Evolutionary conservation across 805 yeast genomes (phyloP), one percentile per base, ranked within the genome.

Genomic region (Kregervanrija fluxuum): DNA sequence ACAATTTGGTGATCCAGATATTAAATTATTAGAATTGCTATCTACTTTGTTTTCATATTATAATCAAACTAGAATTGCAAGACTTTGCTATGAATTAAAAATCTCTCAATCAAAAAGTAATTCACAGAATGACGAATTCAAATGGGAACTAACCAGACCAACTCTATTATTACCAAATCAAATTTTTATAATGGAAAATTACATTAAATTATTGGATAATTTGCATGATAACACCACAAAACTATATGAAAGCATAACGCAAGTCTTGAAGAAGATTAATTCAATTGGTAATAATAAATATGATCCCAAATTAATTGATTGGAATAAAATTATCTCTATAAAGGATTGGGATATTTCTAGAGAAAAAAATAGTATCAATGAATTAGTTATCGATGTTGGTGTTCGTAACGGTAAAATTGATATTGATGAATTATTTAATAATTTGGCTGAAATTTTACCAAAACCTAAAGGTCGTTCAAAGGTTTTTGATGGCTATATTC

Each of bases 1-100:
- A 13, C 69, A 77, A 33, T 82, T 82, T 58, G 78, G 79, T 16
- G 87, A 81, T 45, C 84, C 81, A 0, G 95, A 85, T 55, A 69
- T 73, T 11, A 63, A 70, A 5, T 66, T 82, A 1, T 68, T 81
- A 5, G 65, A 70, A 5, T 56, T 78, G 0, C 58, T 85, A 30
- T 67, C 71, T 15, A 73, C 76, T 15, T 60, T 84, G 1, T 80
- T 79, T 48, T 48, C 64, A 8, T 73, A 71, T 53, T 70, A 82
- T 41, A 71, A 69, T 5, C 67, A 72, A 30, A 57, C 62, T 8
- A 68, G 77, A 45, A 60, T 84, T 28, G 70, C 80, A 6, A 66
- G 87, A 34, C 70, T 70, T 48, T 62, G 79, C 1, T 59, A 82
- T 30, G 95, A 86, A 54, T 77, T 79, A 54, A 76, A 75, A 42